Evolutionary conservation across 2,329 filamentous ascomycete species (phyloP), one percentile per base, ranked within the genome.

Genomic region (Metarhizium humberi): DNA sequence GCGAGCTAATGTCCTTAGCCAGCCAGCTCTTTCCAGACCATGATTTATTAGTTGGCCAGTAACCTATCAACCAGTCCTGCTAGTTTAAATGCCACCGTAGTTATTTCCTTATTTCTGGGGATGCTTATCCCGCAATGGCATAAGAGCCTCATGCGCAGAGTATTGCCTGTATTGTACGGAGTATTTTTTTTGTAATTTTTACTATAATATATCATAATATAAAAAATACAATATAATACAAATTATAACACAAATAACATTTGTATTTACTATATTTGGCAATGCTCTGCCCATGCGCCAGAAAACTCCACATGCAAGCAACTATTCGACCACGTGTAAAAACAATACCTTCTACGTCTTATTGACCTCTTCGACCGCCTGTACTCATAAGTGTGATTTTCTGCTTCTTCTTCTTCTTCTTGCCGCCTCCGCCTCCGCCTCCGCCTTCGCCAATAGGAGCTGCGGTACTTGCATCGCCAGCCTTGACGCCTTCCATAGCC

Each of bases 381-480:
- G 85, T 87, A 61, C 82, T 87, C 84, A 87, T 87, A 59, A 87
- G 67, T 14, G 84, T 87, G 58, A 87, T 87, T 73, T 87, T 87
- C 69, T 86, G 84, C 62, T 83, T 84, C 73, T 87, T 86, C 72
- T 86, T 86, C 72, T 60, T 61, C 50, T 85, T 86, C 69, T 73
- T 86, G n/a, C 72, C 70, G 11, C 70, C 72, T 2, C 70, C 70
- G 10, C 69, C 70, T 2, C 67, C 65, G 6, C 62, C 63, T 64
- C 20, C 36, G 4, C 65, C 59, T 25, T 59, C 54, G n/a, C 10
- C 63, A 59, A 30, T 61, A 20, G 42, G 52, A 13, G 40, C 48
- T 5, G 45, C 58, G 7, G 36, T 56, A 55, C 56, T 60, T 48
- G 53, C 46, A 7, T 53, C 50, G 29, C 58, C 56, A 16, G 56